Base-by-base conservation (phyloP, 495 filamentous ascomycete species). In the Collariella sp. region DNA sequence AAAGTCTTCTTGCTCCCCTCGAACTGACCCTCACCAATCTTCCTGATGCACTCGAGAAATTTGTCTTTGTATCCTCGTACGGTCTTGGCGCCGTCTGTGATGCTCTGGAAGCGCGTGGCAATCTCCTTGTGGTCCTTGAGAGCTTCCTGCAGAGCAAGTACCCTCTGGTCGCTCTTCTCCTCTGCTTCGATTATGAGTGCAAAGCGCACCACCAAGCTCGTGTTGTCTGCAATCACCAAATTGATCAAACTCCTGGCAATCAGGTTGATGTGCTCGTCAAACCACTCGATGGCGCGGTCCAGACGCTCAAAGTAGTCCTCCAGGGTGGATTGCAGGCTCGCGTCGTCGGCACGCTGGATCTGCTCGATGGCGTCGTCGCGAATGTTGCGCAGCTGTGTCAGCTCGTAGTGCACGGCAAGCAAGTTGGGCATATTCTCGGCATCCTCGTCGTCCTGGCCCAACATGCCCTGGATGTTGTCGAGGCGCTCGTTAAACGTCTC, bases 1-100 rank as follows among this genome's bases (percentile, higher is more conserved):
- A 99, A 97, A 29, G 82, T 76, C 41, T 86, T 78, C 55, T 84
- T 83, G 40, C 79, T 80, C 47, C 79, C 77, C n/a, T 82, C 80
- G 43, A 97, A 88, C 58, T 93, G 83, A 23, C 75, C 78, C 58
- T 86, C 77, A 3, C 84, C 87, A 54, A 80, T 80, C 42, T 85
- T 72, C 58, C 86, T 77, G 61, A 97, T 89, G 9, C 86, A 83
- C 57, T 85, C 76, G 5, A 96, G 61, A 64, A 97, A 95, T 64
- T 94, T 95, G 59, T 96, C 86, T 69, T 97, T 97, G 70, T 99
- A 99, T 1, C 91, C 93, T 55, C 93, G 79, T n/a, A 93, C 78
- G 44, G 87, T 85, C 70, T 93, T 91, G 1, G 90, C 87, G 2
- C 89, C 90, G 54, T 89, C 86, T 1, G 87, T 88, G 69, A 99